Conservation (phyloP, 83 land plant species). For the Diphasiastrum complanatum region DNA sequence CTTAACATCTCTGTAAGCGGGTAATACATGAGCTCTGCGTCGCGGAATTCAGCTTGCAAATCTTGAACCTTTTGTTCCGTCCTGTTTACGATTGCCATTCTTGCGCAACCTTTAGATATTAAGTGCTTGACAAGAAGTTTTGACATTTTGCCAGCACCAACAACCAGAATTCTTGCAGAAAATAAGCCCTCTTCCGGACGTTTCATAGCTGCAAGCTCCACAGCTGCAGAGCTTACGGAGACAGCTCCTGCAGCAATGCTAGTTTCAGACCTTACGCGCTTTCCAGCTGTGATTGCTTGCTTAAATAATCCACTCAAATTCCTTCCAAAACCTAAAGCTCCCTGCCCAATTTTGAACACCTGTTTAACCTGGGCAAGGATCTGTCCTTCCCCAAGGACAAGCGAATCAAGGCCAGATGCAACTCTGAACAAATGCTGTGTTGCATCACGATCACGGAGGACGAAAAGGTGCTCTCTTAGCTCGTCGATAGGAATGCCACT, state of each 20-base stretch:
- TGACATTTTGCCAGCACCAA: conserved; percentile 99
- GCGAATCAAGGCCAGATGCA: conserved; percentile 90
- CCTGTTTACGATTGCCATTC: conserved; percentile 75
- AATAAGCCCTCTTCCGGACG: conserved; percentile 45
- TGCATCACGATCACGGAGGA: conserved; percentile 85
- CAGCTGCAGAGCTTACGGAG: conserved; percentile 97
- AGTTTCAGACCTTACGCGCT: conserved; percentile 84
- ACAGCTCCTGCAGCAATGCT: conserved; percentile 91
- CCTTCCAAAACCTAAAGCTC: conserved; percentile 73
- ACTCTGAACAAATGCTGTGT: conserved; percentile 92
- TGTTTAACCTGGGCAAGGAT: conserved; percentile 97
- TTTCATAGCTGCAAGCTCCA: conserved; percentile 90
- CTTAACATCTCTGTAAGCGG: conserved; percentile 71
- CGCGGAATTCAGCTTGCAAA: conserved; percentile 60
- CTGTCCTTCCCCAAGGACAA: conserved; percentile 98
- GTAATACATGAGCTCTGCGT: conserved; percentile 61
- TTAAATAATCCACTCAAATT: conserved; percentile 82
- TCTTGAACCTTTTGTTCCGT: conserved; percentile 68
- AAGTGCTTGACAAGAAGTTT: conserved; percentile 93
- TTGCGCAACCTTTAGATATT: conserved; percentile 82
- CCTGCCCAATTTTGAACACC: conserved; percentile 84
- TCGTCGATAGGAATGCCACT: conserved; percentile 86
- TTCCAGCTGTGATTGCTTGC: conserved; percentile 92
- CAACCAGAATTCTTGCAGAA: conserved; percentile 66
- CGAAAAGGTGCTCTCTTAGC: conserved; percentile 73